Evolutionary conservation across 345 rosid genomes (phyloP), one percentile per base, ranked within the genome.

Genomic region (Nasturtium officinale): DNA sequence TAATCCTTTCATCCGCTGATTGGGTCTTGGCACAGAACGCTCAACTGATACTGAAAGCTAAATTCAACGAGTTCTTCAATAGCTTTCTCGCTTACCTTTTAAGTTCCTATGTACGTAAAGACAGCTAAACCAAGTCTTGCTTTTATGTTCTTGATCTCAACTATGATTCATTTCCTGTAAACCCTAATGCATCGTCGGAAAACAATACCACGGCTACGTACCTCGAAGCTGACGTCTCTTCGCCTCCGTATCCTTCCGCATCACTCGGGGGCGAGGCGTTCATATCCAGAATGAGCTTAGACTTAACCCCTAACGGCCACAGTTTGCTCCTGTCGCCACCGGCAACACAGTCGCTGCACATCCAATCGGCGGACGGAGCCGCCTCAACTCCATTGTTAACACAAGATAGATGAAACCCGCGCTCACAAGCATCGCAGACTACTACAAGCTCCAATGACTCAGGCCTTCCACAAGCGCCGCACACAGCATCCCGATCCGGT

Each of bases 181-280:
- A 71, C 79, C 76, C 74, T 71, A 75, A 74, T 17, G 18, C 79
- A 57, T 12, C 9, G 59, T 35, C 7, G 16, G 15, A 52, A 42
- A 64, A 62, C 37, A 63, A 17, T 32, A 16, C 0, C 62, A 65
- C 10, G 54, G 51, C 52, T 17, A 17, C 79, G 32, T 77, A 92
- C 98, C 98, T 85, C 77, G 68, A 82, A 37, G 76, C 83, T 47
- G 60, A 75, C 62, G 78, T 43, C 47, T 80, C 86, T 25, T 85
- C 87, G 38, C 61, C 67, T 4, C 82, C 85, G 12, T 85, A 86
- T 0, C 82, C 85, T 26, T 89, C 96, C 5, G 73, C 85, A 40
- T 94, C 98, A 28, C 96, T 91, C 15, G 99, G 97, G 2, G 99
- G 97, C 30, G 96, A 91, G 28, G 97, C 83, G 71, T 95, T 95